A percentile compares a stretch with the other conserved stretches of the same genome.
phyloP scores from a whole-genome alignment of 2,329 filamentous ascomycete species.

The Coniochaeta hoffmannii region DNA sequence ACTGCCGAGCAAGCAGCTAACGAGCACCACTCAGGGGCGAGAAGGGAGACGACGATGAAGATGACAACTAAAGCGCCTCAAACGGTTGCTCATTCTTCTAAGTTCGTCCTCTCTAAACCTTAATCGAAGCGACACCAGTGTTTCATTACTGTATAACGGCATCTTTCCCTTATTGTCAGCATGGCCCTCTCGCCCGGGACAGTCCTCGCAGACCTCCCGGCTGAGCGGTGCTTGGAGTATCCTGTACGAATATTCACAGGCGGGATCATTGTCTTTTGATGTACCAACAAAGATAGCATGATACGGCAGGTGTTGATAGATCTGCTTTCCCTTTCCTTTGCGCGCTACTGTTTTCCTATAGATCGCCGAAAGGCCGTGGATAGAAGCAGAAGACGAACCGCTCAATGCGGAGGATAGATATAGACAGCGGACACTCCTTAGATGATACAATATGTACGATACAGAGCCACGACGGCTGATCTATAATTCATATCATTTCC shows the following conservation, averaged over 20 bases:
- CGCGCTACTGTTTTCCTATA: not conserved
- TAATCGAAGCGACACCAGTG: not conserved
- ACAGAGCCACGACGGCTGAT: not conserved
- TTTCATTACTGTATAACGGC: not conserved
- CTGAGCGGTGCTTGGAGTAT: not conserved
- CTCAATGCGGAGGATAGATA: not conserved
- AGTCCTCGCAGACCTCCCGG: not conserved
- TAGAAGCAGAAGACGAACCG: not conserved
- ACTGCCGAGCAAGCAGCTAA: not conserved
- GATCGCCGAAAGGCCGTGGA: not conserved
- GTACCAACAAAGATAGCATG: not conserved
- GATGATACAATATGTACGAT: not conserved
- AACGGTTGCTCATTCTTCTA: conserved; percentile 2
- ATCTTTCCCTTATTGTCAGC: not conserved
- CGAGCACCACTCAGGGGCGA: conserved; percentile 14
- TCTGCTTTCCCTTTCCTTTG: too few relatives aligned
- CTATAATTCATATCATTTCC: conserved; percentile 25
- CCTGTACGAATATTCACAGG: not conserved
- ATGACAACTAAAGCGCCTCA: conserved; percentile 17
- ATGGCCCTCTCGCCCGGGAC: not conserved
- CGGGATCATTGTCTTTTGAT: not conserved
- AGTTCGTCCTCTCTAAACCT: not conserved
- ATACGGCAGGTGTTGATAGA: not conserved
- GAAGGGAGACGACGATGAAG: conserved; percentile 26
- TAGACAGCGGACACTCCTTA: not conserved